These are phyloP conservation scores for Calonectria hawksworthii DNA, from an alignment of 2,329 filamentous ascomycete species.

Conservation along the genomic window DNA sequence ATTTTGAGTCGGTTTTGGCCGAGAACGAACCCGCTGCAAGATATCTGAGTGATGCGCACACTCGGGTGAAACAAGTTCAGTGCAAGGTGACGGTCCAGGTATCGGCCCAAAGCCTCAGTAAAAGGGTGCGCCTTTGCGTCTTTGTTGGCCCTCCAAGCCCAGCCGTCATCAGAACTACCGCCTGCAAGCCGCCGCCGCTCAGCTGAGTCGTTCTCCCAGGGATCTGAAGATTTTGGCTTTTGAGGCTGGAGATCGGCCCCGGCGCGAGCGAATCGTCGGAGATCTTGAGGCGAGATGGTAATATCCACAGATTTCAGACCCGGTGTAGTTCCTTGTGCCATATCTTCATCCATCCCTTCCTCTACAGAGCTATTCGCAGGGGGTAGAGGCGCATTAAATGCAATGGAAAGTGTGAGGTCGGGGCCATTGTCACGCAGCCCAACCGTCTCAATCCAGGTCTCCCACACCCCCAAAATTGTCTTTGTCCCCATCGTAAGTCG, in stretches of 20 bases:
- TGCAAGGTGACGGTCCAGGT: constrained; percentile 66
- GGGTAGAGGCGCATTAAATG: constrained; percentile 60
- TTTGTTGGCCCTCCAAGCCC: constrained; percentile 60
- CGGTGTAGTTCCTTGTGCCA: constrained; percentile 32
- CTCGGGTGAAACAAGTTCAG: constrained; percentile 69
- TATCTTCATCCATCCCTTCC: constrained; percentile 34
- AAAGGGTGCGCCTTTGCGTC: constrained; percentile 56
- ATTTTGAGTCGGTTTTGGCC: constrained; percentile 67
- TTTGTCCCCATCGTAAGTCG: constrained; percentile 64
- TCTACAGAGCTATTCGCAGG: constrained; percentile 14
- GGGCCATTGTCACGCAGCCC: constrained; percentile 52
- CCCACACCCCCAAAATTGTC: constrained; percentile 64
- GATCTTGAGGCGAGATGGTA: constrained; percentile 63
- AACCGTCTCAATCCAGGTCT: constrained; percentile 62
- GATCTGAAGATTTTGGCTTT: constrained; percentile 17
- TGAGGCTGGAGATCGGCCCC: constrained; percentile 48
- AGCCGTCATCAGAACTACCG: constrained; percentile 64
- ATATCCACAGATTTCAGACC: constrained; percentile 64
- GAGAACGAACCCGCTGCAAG: constrained; percentile 69
- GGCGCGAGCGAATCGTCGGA: constrained; percentile 60
- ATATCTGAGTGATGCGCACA: constrained; percentile 66
- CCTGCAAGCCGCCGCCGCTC: constrained; percentile 63
- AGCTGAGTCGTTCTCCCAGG: constrained; percentile 51
- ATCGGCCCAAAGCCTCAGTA: constrained; percentile 63
- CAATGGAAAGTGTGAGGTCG: constrained; percentile 66